phyloP scores from a whole-genome alignment of 73 alveolate genomes.

The Tetrahymena thermophila region DNA sequence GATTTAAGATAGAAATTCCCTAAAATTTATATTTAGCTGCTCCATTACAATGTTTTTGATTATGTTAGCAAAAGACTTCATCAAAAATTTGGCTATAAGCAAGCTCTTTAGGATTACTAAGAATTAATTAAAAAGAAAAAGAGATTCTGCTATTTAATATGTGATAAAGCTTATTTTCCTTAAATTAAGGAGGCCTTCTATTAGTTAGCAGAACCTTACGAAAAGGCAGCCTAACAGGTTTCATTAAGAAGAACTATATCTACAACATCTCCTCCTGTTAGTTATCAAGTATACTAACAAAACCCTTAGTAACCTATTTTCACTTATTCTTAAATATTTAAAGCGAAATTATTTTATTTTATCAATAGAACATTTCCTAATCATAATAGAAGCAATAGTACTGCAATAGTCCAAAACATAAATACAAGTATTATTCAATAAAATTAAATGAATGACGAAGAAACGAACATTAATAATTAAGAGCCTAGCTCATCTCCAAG shows the following conservation, averaged over 20 bases:
- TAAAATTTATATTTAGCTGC: background rate
- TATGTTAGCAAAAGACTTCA: background rate
- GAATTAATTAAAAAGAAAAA: background rate
- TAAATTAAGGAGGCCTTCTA: background rate
- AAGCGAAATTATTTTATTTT: background rate
- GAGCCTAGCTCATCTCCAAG: background rate
- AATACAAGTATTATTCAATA: background rate
- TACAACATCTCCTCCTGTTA: background rate
- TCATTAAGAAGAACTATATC: background rate
- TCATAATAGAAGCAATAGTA: background rate
- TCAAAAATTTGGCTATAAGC: background rate
- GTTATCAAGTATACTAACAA: background rate
- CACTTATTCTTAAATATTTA: background rate
- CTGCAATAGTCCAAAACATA: background rate
- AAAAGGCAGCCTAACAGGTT: background rate
- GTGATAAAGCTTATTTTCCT: background rate
- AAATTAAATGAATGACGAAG: background rate
- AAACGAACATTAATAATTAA: background rate
- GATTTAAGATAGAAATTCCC: background rate
- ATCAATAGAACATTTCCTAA: background rate
- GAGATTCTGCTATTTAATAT: background rate
- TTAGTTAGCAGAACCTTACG: background rate
- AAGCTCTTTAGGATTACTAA: background rate
- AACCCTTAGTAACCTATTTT: background rate
- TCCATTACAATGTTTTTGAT: background rate